These are phyloP conservation scores for Xylaria castorea DNA, from an alignment of 495 filamentous ascomycete species.

Conservation along the genomic window DNA sequence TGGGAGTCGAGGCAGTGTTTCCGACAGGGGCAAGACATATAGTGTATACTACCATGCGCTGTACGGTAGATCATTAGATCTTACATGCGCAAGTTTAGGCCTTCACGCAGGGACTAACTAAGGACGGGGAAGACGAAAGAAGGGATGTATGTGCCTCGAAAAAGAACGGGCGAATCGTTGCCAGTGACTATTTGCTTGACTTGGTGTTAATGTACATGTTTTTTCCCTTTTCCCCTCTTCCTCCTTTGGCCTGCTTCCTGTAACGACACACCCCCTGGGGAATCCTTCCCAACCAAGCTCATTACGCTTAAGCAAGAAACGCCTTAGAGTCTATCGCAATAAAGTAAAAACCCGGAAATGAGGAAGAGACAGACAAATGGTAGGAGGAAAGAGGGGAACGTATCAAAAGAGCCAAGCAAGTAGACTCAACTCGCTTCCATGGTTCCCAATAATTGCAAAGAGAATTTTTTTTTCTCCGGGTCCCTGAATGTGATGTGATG, in stretches of 20 bases:
- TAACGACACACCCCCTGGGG: constrained; percentile 20
- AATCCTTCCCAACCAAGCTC: constrained; percentile 15
- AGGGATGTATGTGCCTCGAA: constrained; percentile 14
- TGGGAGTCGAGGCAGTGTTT: constrained; percentile 2
- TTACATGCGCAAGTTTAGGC: constrained; percentile 26
- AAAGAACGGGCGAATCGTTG: constrained; percentile 27
- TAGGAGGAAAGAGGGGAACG: not conserved
- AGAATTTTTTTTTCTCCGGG: constrained; percentile 13
- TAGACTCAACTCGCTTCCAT: constrained; percentile 23
- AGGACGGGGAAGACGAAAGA: constrained; percentile 25
- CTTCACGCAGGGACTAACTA: constrained; percentile 27
- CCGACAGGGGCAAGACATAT: constrained; percentile 6
- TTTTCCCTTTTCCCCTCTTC: not conserved
- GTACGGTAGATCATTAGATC: constrained; percentile 21
- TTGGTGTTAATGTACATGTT: constrained; percentile 24
- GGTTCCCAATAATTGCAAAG: constrained; percentile 16
- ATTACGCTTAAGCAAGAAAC: constrained; percentile 42
- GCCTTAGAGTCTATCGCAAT: constrained; percentile 43
- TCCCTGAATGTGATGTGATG: constrained; percentile 19
- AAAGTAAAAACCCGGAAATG: constrained; percentile 35
- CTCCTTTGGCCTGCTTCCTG: not conserved
- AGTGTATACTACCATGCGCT: constrained; percentile 2
- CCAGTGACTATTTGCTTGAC: constrained; percentile 8
- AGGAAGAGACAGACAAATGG: not conserved
- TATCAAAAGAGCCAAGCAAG: constrained; percentile 24